Evolutionary conservation across 2,329 filamentous ascomycete genomes (phyloP).

Genomic region (Aureobasidium vineae): DNA sequence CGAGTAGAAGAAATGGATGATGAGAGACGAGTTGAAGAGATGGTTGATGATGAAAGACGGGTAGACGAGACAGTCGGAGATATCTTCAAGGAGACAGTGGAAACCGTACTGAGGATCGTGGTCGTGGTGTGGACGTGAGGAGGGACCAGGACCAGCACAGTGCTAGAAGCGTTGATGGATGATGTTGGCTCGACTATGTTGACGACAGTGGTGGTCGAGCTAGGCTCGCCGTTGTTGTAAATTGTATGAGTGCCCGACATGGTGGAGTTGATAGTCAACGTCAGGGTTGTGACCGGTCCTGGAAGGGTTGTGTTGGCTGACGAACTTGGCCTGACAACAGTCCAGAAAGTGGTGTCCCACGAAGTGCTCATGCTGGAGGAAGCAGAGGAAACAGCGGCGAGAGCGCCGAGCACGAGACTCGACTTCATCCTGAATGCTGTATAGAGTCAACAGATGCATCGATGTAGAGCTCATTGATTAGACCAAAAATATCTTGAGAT

Average conservation of each 20-base stretch:
- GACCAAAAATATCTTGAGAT: neutral
- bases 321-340: neutral
- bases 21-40: neutral
- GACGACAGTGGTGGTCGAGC: conserved; percentile 2
- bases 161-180: neutral
- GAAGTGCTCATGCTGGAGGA: neutral
- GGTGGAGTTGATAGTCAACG: conserved; percentile 2
- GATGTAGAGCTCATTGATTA: too few species aligned
- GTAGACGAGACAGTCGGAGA: neutral
- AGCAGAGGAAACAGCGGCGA: conserved; percentile 4
- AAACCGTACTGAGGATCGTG: neutral
- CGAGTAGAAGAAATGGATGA: neutral
- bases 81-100: neutral
- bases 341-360: neutral
- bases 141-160: neutral
- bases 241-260: neutral
- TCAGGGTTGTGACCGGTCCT: neutral
- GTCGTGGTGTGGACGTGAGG: neutral
- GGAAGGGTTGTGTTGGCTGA: neutral
- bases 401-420: neutral
- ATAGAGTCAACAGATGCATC: neutral
- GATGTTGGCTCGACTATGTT: conserved; percentile 1
- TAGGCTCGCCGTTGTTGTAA: neutral
- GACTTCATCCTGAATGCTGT: neutral
- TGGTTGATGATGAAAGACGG: neutral